phyloP scores from a whole-genome alignment of 2,329 filamentous ascomycete genomes.

The Verticillium zaregamsianum region DNA sequence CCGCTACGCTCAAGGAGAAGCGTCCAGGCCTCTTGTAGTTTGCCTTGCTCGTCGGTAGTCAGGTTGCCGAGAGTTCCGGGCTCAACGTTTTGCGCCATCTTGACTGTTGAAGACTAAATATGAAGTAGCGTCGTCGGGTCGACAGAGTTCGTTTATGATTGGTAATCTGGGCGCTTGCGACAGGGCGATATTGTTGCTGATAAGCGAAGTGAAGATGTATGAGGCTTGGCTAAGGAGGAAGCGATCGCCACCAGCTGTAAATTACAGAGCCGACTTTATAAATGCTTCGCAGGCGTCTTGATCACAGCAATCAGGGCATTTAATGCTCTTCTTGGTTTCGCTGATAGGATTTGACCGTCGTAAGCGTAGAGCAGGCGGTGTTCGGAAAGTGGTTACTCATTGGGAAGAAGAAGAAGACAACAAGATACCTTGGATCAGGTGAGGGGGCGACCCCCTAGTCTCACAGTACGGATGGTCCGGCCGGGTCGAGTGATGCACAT shows the following conservation, averaged over 20 bases:
- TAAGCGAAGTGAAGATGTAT: background rate
- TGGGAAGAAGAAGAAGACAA: background rate
- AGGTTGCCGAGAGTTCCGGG: slow-evolving; percentile 16
- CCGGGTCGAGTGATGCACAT: background rate
- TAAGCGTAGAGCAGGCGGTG: background rate
- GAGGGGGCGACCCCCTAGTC: background rate
- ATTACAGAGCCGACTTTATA: background rate
- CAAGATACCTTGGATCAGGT: background rate
- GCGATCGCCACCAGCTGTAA: background rate
- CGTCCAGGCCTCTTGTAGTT: slow-evolving; percentile 19
- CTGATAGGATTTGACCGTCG: background rate
- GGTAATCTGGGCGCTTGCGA: background rate
- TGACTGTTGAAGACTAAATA: slow-evolving; percentile 21
- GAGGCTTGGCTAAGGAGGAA: background rate
- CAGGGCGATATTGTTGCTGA: background rate
- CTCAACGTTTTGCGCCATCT: slow-evolving; percentile 39
- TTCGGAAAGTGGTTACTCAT: background rate
- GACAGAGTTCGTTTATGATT: background rate
- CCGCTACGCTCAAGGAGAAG: slow-evolving; percentile 16
- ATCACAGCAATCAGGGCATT: background rate
- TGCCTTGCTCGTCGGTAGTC: slow-evolving; percentile 16
- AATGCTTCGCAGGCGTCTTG: background rate
- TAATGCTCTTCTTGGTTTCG: background rate
- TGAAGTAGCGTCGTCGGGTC: background rate
- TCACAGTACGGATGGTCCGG: background rate